These are phyloP conservation scores for Grammothele lineata DNA, from an alignment of 768 basidiomycete genomes.

Conservation along the genomic window DNA sequence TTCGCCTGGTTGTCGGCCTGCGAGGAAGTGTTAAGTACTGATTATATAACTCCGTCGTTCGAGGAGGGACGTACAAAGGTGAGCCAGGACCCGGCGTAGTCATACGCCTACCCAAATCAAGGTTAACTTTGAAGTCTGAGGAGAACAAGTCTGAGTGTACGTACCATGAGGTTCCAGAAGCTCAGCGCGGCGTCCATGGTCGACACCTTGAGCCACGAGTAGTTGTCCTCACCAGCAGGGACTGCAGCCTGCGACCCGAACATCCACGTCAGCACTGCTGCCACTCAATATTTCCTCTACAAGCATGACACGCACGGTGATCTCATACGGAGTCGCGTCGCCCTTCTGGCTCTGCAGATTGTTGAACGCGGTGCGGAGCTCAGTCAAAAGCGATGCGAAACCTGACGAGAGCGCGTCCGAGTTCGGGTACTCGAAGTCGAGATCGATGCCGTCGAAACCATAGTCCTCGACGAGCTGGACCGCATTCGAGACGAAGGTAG, in stretches of 20 bases:
- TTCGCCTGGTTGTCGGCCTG: constrained; percentile 60
- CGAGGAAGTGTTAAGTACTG: too few relatives aligned
- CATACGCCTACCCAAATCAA: constrained; percentile 73
- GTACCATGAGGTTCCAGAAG: constrained; percentile 83
- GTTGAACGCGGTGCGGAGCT: constrained; percentile 60
- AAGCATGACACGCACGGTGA: constrained; percentile 36
- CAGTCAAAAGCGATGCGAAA: constrained; percentile 60
- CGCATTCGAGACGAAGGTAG: constrained; percentile 56
- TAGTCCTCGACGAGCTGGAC: constrained; percentile 68
- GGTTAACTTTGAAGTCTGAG: too few relatives aligned
- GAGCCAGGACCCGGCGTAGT: constrained; percentile 78
- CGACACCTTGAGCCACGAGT: constrained; percentile 51
- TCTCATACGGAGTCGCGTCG: constrained; percentile 52
- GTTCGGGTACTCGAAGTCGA: constrained; percentile 78
- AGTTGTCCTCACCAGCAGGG: constrained; percentile 57
- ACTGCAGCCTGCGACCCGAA: constrained; percentile 45
- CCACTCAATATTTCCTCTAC: neutral
- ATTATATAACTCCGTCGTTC: too few relatives aligned
- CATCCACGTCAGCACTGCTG: neutral
- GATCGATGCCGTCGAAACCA: constrained; percentile 76
- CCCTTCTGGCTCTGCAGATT: constrained; percentile 54
- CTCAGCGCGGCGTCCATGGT: constrained; percentile 64
- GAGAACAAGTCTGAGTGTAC: too few relatives aligned
- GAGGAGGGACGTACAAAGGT: too few relatives aligned
- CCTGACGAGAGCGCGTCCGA: constrained; percentile 56